Conservation (phyloP, 1,139 yeast genomes). For the Blastobotrys ciferrii region DNA sequence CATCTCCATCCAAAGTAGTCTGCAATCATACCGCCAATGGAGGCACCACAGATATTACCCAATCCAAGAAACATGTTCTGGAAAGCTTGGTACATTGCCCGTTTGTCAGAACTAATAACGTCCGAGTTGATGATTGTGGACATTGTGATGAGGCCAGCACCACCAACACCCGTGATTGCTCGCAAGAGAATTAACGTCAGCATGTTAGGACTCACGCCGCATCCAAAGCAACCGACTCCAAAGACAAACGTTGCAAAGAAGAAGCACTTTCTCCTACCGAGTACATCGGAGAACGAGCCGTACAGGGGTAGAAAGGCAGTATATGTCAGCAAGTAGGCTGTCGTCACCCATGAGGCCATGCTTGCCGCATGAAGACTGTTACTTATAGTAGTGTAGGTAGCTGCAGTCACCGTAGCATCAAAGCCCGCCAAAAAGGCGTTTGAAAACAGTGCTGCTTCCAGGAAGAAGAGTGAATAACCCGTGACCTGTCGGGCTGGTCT, state of each 20-base stretch:
- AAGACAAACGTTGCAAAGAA: constrained; percentile 15
- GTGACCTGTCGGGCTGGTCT: background rate
- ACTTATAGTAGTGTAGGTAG: constrained; percentile 3
- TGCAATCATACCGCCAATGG: constrained; percentile 19
- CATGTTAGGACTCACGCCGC: constrained; percentile 17
- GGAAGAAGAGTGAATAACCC: background rate
- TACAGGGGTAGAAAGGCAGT: constrained; percentile 17
- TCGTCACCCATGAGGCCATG: constrained; percentile 8
- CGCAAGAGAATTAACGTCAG: constrained; percentile 16
- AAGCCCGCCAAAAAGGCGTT: constrained; percentile 6
- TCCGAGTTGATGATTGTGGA: constrained; percentile 20
- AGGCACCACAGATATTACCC: constrained; percentile 18
- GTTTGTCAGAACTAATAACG: constrained; percentile 13
- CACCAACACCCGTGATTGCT: constrained; percentile 21
- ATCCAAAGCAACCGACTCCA: constrained; percentile 19
- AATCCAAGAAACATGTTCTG: constrained; percentile 17
- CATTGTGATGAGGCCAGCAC: constrained; percentile 21
- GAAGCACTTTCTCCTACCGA: constrained; percentile 19
- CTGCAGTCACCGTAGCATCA: constrained; percentile 9
- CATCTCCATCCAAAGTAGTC: constrained; percentile 19
- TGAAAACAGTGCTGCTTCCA: constrained; percentile 4
- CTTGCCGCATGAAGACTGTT: constrained; percentile 2
- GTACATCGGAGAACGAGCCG: constrained; percentile 19
- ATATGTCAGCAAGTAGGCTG: constrained; percentile 4
- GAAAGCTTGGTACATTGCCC: constrained; percentile 20